A percentile compares a stretch with the other conserved stretches of the same genome.
Conservation (phyloP, 805 yeast genomes). For the Saturnispora gosingensis region DNA sequence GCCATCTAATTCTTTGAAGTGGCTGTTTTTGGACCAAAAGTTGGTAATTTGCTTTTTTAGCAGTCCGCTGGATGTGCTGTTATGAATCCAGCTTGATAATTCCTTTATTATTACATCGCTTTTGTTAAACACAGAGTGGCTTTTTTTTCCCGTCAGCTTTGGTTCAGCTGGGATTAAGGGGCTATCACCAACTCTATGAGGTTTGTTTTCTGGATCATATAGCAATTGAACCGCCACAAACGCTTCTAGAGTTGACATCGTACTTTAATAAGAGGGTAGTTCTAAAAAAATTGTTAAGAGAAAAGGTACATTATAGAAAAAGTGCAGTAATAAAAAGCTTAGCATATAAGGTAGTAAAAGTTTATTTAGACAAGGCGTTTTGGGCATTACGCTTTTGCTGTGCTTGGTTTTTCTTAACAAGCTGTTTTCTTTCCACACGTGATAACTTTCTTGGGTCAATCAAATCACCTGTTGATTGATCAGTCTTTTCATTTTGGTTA, state of each 20-base stretch:
- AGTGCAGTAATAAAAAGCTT: neutral
- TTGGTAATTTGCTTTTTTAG: neutral
- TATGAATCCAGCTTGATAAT: constrained; percentile 12
- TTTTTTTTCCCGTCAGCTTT: constrained; percentile 12
- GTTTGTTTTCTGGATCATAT: constrained; percentile 16
- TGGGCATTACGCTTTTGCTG: constrained; percentile 69
- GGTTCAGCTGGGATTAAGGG: constrained; percentile 16
- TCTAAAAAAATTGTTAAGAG: neutral
- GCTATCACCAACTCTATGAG: constrained; percentile 16
- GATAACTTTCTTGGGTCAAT: constrained; percentile 79
- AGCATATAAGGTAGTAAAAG: neutral
- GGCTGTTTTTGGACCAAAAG: neutral
- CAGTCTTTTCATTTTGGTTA: constrained; percentile 38
- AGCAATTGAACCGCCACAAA: constrained; percentile 17
- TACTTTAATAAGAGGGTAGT: neutral
- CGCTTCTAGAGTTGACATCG: constrained; percentile 2
- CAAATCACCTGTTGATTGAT: constrained; percentile 36
- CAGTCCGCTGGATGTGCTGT: constrained; percentile 8
- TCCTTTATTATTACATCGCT: constrained; percentile 19
- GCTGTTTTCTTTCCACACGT: constrained; percentile 75
- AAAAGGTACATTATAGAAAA: neutral
- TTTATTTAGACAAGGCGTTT: constrained; percentile 1
- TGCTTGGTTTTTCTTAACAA: constrained; percentile 73
- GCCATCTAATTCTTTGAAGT: neutral
- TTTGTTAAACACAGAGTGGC: constrained; percentile 19